Evolutionary conservation across 163 green algal genomes (phyloP), one percentile per base, ranked within the genome.

Genomic region (Scenedesmus sp.): DNA sequence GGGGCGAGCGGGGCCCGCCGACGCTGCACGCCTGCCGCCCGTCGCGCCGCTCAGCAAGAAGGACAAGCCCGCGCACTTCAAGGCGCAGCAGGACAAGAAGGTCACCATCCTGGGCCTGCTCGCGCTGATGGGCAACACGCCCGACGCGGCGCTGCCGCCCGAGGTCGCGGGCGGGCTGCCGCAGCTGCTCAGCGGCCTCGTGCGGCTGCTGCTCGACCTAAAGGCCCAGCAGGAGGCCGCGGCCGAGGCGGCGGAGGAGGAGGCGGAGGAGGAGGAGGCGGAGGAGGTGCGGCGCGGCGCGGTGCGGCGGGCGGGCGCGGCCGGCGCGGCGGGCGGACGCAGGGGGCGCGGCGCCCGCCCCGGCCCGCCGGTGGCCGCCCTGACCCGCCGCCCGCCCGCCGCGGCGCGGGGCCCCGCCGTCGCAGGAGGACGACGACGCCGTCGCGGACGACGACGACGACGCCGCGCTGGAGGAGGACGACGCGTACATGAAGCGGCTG

Each of bases 21-120:
- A n/a, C 10, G 39, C 39, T 47, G 39, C 39, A 47, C 39, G 7
- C 39, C 10, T 10, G 39, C 39, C 39, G 39, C 39, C 39, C 39
- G 39, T 47, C 39, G 24, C 18, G 10, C 4, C 9, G 9, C 18
- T 34, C 20, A 80, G 44, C 31, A 89, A 82, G 60, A 56, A 79
- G 53, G 84, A 67, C 69, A 90, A 86, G 81, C 65, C 75, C 0
- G 85, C 84, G 67, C 90, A 96, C 83, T 97, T 97, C 77, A 63
- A 65, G 18, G 70, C 74, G 3, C 83, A 90, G 78, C 88, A 93
- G 26, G 91, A 96, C 75, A 98, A 97, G 89, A 96, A 87, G 78
- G 64, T 88, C 28, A 87, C 89, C 34, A 73, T 90, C n/a, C 86
- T 98, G 45, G 95, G 90, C 0, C 85, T 98, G 65, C 67, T 90